Conservation (phyloP, 73 alveolate species). For the Paramecium tetraurelia region DNA sequence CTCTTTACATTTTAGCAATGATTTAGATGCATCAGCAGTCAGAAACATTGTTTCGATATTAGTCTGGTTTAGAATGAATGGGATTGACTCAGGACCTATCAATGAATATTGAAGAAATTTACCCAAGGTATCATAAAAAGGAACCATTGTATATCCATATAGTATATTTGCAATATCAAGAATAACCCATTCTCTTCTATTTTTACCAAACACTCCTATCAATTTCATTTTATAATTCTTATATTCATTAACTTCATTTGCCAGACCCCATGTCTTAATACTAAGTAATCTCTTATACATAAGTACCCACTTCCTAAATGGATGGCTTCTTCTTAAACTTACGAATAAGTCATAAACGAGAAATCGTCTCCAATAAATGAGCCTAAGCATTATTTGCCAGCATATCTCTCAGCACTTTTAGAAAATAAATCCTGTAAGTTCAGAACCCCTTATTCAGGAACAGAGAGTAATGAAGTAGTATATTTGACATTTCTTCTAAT, state of each 20-base stretch:
- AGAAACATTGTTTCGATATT: slow-evolving; percentile 45
- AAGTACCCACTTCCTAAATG: neutral
- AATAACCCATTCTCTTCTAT: slow-evolving; percentile 81
- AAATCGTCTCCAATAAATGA: neutral
- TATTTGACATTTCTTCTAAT: slow-evolving; percentile 68
- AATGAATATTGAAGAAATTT: neutral
- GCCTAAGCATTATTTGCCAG: neutral
- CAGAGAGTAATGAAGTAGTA: slow-evolving; percentile 29
- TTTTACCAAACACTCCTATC: slow-evolving; percentile 82
- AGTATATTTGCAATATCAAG: slow-evolving; percentile 70
- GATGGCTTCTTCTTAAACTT: slow-evolving; percentile 20
- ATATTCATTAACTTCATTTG: slow-evolving; percentile 3
- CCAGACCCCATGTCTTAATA: neutral
- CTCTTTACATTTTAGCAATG: neutral
- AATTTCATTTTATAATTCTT: slow-evolving; percentile 12
- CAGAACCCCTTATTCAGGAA: neutral
- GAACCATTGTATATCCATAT: slow-evolving; percentile 72
- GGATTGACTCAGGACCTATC: slow-evolving; percentile 53
- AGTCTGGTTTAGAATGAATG: slow-evolving; percentile 36
- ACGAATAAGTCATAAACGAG: neutral
- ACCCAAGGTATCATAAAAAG: slow-evolving; percentile 71
- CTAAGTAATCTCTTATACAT: neutral
- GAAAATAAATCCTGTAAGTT: slow-evolving; percentile 16
- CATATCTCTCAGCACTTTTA: neutral
- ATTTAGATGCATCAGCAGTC: slow-evolving; percentile 36